Percentiles rank a stretch among this genome's conserved stretches.
Conservation (phyloP, 1,284 basidiomycete species). For the Ganoderma meredithae region DNA sequence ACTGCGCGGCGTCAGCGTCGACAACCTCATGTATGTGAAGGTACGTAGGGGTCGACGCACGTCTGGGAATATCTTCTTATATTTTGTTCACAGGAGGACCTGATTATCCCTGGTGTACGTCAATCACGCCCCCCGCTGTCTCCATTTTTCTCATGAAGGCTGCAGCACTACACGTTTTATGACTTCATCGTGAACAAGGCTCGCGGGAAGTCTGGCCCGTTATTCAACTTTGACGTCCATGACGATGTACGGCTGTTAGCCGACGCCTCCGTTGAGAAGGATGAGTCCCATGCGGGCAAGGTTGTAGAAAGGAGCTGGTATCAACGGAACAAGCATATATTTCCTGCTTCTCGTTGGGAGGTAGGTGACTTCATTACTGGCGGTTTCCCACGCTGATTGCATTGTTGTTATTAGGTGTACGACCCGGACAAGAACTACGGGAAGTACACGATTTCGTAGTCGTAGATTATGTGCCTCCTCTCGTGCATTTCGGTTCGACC, state of each 20-base stretch:
- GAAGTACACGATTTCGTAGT: slow-evolving; percentile 80
- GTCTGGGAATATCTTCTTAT: slow-evolving; percentile 13
- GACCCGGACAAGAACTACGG: slow-evolving; percentile 93
- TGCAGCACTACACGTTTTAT: slow-evolving; percentile 96
- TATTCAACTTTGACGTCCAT: slow-evolving; percentile 99
- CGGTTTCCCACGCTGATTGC: neutral
- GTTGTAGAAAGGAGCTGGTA: slow-evolving; percentile 98
- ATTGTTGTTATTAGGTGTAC: slow-evolving; percentile 70
- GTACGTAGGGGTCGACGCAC: slow-evolving; percentile 48
- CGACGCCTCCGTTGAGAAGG: slow-evolving; percentile 96
- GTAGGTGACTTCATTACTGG: slow-evolving; percentile 51
- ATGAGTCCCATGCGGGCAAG: slow-evolving; percentile 98
- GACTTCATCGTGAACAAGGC: slow-evolving; percentile 99
- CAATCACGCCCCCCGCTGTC: slow-evolving; percentile 62
- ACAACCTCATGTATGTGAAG: slow-evolving; percentile 99
- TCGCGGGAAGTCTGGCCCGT: slow-evolving; percentile 95
- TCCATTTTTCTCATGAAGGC: slow-evolving; percentile 15
- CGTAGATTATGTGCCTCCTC: too few relatives aligned
- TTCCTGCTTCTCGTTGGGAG: slow-evolving; percentile 95
- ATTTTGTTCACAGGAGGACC: slow-evolving; percentile 73
- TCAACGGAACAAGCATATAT: slow-evolving; percentile 96
- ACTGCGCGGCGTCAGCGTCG: slow-evolving; percentile 87
- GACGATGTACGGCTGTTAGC: slow-evolving; percentile 96
- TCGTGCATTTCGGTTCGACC: neutral
- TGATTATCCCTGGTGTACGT: slow-evolving; percentile 78